Evolutionary conservation across 1,284 basidiomycete genomes (phyloP).

Genomic region (Gymnopus androsaceus): DNA sequence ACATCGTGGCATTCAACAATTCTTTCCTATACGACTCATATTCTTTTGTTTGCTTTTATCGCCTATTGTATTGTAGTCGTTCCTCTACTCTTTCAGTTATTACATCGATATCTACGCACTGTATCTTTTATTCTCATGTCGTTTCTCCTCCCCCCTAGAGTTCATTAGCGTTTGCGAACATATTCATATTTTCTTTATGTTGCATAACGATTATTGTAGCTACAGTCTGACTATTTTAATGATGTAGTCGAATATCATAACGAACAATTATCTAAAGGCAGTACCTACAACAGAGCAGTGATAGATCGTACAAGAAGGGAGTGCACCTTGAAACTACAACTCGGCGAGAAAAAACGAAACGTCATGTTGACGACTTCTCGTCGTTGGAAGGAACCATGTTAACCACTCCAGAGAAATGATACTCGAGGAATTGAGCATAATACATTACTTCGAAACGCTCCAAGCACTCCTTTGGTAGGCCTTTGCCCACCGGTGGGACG

Average conservation of each 20-base stretch:
- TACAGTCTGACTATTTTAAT: neutral
- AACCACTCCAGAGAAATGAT: too few species aligned
- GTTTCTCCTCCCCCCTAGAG: slow-evolving; percentile 1
- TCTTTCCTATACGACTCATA: slow-evolving; percentile 6
- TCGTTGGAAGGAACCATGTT: too few species aligned
- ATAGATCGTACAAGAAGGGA: too few species aligned
- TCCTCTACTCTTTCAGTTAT: neutral
- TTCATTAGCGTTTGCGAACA: neutral
- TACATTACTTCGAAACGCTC: too few species aligned
- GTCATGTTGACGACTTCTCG: too few species aligned
- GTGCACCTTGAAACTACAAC: too few species aligned
- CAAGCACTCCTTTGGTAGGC: too few species aligned
- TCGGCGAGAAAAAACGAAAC: too few species aligned
- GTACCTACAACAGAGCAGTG: too few species aligned
- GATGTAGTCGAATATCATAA: neutral
- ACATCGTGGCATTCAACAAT: neutral
- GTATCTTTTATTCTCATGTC: slow-evolving; percentile 2
- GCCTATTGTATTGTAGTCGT: neutral
- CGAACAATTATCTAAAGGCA: too few species aligned
- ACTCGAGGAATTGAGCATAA: too few species aligned
- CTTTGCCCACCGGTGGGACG: too few species aligned
- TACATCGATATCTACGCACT: slow-evolving; percentile 1
- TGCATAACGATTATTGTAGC: neutral
- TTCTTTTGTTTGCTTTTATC: slow-evolving; percentile 3
- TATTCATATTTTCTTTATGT: neutral